These are phyloP conservation scores for Ophiostoma montium DNA, from an alignment of 2,329 filamentous ascomycete species.

Conservation along the genomic window DNA sequence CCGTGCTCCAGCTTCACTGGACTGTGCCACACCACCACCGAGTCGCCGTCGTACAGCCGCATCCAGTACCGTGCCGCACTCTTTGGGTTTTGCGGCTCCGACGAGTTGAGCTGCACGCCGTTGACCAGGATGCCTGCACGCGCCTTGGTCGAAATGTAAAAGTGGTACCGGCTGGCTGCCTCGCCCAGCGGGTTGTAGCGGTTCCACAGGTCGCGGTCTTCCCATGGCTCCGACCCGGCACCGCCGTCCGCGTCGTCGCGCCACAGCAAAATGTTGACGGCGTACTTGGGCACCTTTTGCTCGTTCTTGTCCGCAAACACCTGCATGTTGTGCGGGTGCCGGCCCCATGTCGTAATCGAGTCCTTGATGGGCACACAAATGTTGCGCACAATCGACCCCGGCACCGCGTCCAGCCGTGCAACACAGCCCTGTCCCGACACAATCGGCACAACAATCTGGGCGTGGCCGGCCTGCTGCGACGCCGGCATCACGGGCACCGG, in stretches of 20 bases:
- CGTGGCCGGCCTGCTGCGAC: constrained; percentile 1
- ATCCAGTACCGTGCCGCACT: constrained; percentile 48
- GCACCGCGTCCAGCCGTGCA: constrained; percentile 44
- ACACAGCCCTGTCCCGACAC: neutral
- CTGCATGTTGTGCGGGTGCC: constrained; percentile 52
- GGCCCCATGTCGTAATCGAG: constrained; percentile 64
- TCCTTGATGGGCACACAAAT: constrained; percentile 52
- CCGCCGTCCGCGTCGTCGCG: constrained; percentile 49
- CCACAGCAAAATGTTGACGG: constrained; percentile 66
- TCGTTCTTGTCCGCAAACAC: constrained; percentile 50
- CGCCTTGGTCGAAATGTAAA: constrained; percentile 68
- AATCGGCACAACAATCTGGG: constrained; percentile 9
- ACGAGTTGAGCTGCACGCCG: constrained; percentile 45
- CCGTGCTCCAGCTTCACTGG: constrained; percentile 11
- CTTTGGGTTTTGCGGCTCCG: constrained; percentile 37
- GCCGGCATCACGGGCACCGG: neutral
- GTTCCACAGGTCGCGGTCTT: constrained; percentile 38
- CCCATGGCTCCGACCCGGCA: constrained; percentile 47
- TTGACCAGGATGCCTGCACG: constrained; percentile 67
- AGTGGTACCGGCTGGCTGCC: constrained; percentile 42
- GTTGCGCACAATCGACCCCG: constrained; percentile 48
- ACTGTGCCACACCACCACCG: constrained; percentile 55
- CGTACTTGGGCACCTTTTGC: constrained; percentile 64
- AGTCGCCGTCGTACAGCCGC: constrained; percentile 62
- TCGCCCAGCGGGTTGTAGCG: constrained; percentile 29